phyloP scores from a whole-genome alignment of 129 eudicot genomes.

The Smallanthus sonchifolius region DNA sequence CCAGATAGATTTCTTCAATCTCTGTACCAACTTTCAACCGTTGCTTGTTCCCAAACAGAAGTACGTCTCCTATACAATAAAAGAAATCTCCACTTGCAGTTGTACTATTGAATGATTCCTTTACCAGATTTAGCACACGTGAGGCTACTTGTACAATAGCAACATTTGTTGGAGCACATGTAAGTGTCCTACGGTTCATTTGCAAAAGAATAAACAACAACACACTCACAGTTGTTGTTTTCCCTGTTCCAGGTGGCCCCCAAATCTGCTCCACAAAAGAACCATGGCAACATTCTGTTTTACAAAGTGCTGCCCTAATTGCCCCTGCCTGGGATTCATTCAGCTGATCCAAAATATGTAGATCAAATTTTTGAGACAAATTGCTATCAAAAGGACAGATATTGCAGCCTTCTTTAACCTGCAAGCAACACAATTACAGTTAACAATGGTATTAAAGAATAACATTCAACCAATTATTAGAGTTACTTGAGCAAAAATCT shows the following conservation, averaged over 20 bases:
- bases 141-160: slow-evolving; percentile 57
- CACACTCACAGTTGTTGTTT: slow-evolving; percentile 51
- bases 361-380: slow-evolving; percentile 4
- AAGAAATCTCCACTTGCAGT: slow-evolving; percentile 13
- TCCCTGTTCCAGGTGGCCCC: slow-evolving; percentile 88
- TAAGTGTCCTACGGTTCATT: slow-evolving; percentile 50
- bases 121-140: slow-evolving; percentile 34
- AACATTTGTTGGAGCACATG: slow-evolving; percentile 66
- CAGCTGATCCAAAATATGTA: slow-evolving; percentile 22
- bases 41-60: slow-evolving; percentile 61
- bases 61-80: slow-evolving; percentile 45
- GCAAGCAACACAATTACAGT: not conserved
- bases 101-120: slow-evolving; percentile 9
- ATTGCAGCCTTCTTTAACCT: slow-evolving; percentile 43
- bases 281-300: slow-evolving; percentile 42
- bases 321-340: slow-evolving; percentile 55
- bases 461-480: not conserved
- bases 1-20: slow-evolving; percentile 47
- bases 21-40: slow-evolving; percentile 44
- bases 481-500: slow-evolving; percentile 7
- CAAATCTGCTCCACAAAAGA: slow-evolving; percentile 60
- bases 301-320: slow-evolving; percentile 30
- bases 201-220: slow-evolving; percentile 38
- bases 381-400: slow-evolving; percentile 13
- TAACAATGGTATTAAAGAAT: not conserved